phyloP scores from a whole-genome alignment of 345 rosid species.

The Dimocarpus longan region DNA sequence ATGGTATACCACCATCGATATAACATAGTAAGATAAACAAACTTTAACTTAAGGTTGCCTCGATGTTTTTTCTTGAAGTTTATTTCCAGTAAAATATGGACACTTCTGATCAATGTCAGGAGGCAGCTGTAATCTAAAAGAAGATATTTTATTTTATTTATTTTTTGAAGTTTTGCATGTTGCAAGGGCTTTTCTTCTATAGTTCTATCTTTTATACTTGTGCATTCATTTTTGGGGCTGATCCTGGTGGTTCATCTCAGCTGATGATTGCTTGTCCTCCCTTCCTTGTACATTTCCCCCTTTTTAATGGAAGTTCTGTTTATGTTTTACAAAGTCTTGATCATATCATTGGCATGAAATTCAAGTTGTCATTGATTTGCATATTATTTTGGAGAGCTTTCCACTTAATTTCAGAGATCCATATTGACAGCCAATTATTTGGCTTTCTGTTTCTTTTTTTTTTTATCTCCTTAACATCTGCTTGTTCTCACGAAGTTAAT shows the following conservation, averaged over 20 bases:
- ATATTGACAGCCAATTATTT: too few relatives aligned
- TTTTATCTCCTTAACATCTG: too few relatives aligned
- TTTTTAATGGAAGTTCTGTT: too few relatives aligned
- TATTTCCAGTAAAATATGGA: neutral
- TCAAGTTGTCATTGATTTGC: neutral
- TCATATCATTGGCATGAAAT: neutral
- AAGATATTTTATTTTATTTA: too few relatives aligned
- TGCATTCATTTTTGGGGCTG: neutral
- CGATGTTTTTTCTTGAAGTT: neutral
- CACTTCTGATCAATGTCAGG: neutral
- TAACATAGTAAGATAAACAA: neutral
- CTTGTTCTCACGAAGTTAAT: too few relatives aligned
- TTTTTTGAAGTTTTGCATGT: neutral
- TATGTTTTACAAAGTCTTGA: too few relatives aligned
- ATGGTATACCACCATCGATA: neutral
- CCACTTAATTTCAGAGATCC: neutral
- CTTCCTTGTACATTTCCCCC: too few relatives aligned
- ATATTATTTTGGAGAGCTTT: too few relatives aligned
- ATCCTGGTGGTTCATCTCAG: too few relatives aligned
- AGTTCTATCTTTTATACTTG: neutral
- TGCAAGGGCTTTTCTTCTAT: neutral
- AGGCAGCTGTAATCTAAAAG: too few relatives aligned
- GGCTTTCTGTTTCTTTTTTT: too few relatives aligned
- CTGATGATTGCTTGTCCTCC: too few relatives aligned
- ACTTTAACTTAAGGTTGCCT: neutral